These are phyloP conservation scores for Polyporus tsugae DNA, from an alignment of 1,284 basidiomycete genomes.

Conservation along the genomic window DNA sequence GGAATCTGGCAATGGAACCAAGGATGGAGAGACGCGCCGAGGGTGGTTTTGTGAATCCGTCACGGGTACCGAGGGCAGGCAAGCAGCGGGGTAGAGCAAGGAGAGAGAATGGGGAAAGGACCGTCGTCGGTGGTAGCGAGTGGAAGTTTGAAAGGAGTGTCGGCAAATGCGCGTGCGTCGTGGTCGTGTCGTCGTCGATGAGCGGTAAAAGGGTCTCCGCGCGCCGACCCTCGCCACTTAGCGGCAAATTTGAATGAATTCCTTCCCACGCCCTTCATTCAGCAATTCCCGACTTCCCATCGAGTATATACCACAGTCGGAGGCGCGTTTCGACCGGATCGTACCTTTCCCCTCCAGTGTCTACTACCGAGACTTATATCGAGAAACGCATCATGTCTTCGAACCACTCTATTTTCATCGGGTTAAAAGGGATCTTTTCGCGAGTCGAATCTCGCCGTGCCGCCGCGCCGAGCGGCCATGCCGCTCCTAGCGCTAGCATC, in stretches of 20 bases:
- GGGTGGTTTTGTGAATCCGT: slow-evolving; percentile 18
- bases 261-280: slow-evolving; percentile 13
- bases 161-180: slow-evolving; percentile 21
- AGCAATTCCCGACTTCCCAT: slow-evolving; percentile 28
- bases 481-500: no score
- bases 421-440: no score
- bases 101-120: slow-evolving; percentile 23
- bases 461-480: no score
- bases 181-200: slow-evolving; percentile 28
- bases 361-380: slow-evolving; percentile 7
- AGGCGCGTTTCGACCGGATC: no score
- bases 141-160: slow-evolving; percentile 29
- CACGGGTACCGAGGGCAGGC: slow-evolving; percentile 10
- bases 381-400: slow-evolving; percentile 7
- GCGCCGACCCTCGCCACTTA: slow-evolving; percentile 21
- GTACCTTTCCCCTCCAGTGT: no score
- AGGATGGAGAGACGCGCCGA: slow-evolving; percentile 13
- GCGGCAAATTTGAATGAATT: slow-evolving; percentile 15
- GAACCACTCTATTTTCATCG: background rate
- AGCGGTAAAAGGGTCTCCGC: slow-evolving; percentile 16
- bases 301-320: no score
- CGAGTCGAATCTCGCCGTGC: no score
- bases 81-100: slow-evolving; percentile 7
- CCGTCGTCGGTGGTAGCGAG: slow-evolving; percentile 22
- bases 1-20: slow-evolving; percentile 32